phyloP scores from a whole-genome alignment of 2,329 filamentous ascomycete genomes.

The Aspergillus candidus region DNA sequence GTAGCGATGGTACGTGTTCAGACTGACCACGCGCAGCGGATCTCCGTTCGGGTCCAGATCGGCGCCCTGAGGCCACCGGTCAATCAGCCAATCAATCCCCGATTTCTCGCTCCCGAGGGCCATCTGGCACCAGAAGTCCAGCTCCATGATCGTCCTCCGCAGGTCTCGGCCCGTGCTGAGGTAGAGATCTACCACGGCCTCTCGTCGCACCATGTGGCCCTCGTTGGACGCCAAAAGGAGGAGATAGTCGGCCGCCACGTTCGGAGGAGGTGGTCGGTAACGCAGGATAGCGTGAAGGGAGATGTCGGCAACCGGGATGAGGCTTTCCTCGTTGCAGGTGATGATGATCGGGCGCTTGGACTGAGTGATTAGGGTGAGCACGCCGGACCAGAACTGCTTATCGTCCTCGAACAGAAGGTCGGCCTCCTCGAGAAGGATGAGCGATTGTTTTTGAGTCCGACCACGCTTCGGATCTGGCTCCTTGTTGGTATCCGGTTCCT shows the following conservation, averaged over 20 bases:
- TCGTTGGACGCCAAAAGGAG: slow-evolving; percentile 79
- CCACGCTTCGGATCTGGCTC: slow-evolving; percentile 29
- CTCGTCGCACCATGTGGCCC: slow-evolving; percentile 68
- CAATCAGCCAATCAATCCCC: slow-evolving; percentile 84
- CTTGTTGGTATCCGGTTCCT: slow-evolving; percentile 17
- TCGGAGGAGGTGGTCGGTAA: slow-evolving; percentile 59
- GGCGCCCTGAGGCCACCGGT: slow-evolving; percentile 65
- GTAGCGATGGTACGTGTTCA: slow-evolving; percentile 66
- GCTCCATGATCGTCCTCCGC: slow-evolving; percentile 71
- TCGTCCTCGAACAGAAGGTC: slow-evolving; percentile 94
- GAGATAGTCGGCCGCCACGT: slow-evolving; percentile 71
- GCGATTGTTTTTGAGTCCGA: slow-evolving; percentile 73
- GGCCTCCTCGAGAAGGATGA: slow-evolving; percentile 90
- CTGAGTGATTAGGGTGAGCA: slow-evolving; percentile 68
- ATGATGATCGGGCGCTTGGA: slow-evolving; percentile 91
- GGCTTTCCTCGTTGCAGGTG: slow-evolving; percentile 86
- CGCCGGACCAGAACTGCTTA: slow-evolving; percentile 85
- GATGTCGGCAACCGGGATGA: slow-evolving; percentile 69
- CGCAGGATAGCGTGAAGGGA: slow-evolving; percentile 80
- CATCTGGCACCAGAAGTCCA: slow-evolving; percentile 97
- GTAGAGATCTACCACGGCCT: slow-evolving; percentile 65
- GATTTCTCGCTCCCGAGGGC: slow-evolving; percentile 82
- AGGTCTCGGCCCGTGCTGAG: slow-evolving; percentile 64
- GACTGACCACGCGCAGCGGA: slow-evolving; percentile 70
- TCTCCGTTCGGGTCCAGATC: slow-evolving; percentile 64